Evolutionary conservation across 768 basidiomycete genomes (phyloP), one percentile per base, ranked within the genome.

Genomic region (Tremella mesenterica): DNA sequence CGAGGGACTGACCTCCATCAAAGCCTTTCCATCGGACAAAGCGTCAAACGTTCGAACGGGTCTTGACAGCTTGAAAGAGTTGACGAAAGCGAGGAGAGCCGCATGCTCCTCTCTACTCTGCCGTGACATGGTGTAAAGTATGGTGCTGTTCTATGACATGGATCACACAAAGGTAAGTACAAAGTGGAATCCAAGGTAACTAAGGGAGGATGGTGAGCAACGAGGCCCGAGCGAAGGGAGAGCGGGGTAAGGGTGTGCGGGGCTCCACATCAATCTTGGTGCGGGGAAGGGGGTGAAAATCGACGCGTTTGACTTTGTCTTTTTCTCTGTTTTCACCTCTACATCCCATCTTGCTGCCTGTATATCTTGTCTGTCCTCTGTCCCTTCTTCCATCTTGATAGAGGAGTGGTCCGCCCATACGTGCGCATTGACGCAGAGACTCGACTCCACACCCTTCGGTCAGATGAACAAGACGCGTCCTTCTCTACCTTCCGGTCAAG

Each of bases 81-180:
- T 69, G 56, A 69, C 29, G 48, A 57, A 66, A 16, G 64, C 63
- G 45, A 66, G 39, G 31, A 69, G 52, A 29, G 67, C 64, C 34
- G 46, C 57, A 54, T 69, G 67, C 50, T 69, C 67, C 26, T 58
- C 50, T 41, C 14, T 41, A 8, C 23, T 23, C 4, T 5, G 47
- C 30, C 54, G 41, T 9, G 67, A 65, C 67, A 69, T 69, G 28
- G 28, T 41, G 8, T 43, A n/a, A 20, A n/a, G 18, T 8, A 43
- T 25, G 18, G 10, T 43, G 8, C 41, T 43, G 18, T 43, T 18
- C 41, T n/a, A n/a, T 43, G 41, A 20, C n/a, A 8, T 43, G 41
- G 8, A 43, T 12, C 12, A 20, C n/a, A 43, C 41, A 43, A 43
- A 28, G 47, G 47, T 23, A 30, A 31, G 14, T n/a, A 30, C n/a